Evolutionary conservation across 2,329 filamentous ascomycete genomes (phyloP).

Genomic region (Fusarium armeniacum): DNA sequence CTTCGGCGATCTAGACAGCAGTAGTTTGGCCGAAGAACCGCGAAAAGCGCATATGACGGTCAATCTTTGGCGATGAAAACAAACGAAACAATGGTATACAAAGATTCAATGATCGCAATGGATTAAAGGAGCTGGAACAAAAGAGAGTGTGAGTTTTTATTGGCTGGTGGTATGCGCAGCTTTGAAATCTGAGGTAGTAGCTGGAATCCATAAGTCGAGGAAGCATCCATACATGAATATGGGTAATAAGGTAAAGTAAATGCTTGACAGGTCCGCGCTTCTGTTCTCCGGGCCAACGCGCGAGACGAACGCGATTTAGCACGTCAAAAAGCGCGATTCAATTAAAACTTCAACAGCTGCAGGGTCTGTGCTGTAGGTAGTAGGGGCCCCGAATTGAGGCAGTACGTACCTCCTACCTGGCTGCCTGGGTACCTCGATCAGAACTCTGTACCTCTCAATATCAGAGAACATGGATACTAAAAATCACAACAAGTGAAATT

Average conservation of each 20-base stretch:
- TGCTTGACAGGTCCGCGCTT: conserved; percentile 42
- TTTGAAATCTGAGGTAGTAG: conserved; percentile 24
- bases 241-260: conserved; percentile 13
- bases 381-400: neutral
- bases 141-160: conserved; percentile 2
- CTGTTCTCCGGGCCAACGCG: conserved; percentile 46
- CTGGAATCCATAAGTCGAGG: conserved; percentile 18
- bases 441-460: neutral
- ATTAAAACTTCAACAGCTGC: conserved; percentile 42
- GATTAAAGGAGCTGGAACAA: neutral
- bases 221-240: neutral
- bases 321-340: conserved; percentile 41
- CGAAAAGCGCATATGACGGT: conserved; percentile 43
- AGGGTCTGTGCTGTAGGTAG: conserved; percentile 38
- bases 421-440: neutral
- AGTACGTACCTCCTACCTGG: neutral
- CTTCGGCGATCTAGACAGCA: conserved; percentile 58
- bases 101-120: conserved; percentile 3
- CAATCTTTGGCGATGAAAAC: conserved; percentile 12
- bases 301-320: conserved; percentile 39
- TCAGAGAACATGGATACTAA: neutral
- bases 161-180: conserved; percentile 20
- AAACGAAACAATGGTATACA: conserved; percentile 9
- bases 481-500: neutral
- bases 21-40: conserved; percentile 48